Conservation (phyloP, 129 eudicot genomes). For the Flaveria ramosissima region DNA sequence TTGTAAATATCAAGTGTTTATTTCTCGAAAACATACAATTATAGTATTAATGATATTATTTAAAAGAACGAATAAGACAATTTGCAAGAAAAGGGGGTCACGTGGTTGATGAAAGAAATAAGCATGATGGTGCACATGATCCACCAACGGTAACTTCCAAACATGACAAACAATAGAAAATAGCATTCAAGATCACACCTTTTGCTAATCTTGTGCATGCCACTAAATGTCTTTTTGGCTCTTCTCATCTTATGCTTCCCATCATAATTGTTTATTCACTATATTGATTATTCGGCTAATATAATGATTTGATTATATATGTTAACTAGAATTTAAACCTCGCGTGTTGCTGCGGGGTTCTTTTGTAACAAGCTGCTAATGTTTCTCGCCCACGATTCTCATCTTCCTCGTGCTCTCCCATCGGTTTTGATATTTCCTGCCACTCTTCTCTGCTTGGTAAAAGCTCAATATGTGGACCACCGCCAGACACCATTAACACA, state of each 20-base stretch:
- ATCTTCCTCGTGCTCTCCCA: too few species aligned
- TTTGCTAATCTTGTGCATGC: conserved; percentile 32
- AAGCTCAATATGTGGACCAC: too few species aligned
- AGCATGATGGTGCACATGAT: conserved; percentile 55
- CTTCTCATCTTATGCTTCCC: conserved; percentile 11
- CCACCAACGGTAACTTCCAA: conserved; percentile 39
- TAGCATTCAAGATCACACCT: conserved; percentile 18
- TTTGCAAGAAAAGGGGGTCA: conserved; percentile 25
- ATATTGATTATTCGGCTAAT: neutral
- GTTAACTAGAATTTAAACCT: too few species aligned
- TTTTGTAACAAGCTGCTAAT: too few species aligned
- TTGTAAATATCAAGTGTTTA: neutral
- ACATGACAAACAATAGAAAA: neutral
- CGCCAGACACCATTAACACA: too few species aligned
- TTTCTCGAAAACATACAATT: neutral
- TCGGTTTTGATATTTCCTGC: too few species aligned
- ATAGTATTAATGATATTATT: neutral
- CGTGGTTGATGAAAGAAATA: conserved; percentile 34
- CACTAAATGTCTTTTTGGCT: conserved; percentile 16
- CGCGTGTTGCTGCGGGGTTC: too few species aligned
- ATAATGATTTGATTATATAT: too few species aligned
- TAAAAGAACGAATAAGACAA: conserved; percentile 19
- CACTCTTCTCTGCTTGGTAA: too few species aligned
- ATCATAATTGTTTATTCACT: neutral
- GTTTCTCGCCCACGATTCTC: too few species aligned